A percentile compares a stretch with the other conserved stretches of the same genome.
phyloP scores from a whole-genome alignment of 2,329 filamentous ascomycete genomes.

The Diplocarpon rosae region DNA sequence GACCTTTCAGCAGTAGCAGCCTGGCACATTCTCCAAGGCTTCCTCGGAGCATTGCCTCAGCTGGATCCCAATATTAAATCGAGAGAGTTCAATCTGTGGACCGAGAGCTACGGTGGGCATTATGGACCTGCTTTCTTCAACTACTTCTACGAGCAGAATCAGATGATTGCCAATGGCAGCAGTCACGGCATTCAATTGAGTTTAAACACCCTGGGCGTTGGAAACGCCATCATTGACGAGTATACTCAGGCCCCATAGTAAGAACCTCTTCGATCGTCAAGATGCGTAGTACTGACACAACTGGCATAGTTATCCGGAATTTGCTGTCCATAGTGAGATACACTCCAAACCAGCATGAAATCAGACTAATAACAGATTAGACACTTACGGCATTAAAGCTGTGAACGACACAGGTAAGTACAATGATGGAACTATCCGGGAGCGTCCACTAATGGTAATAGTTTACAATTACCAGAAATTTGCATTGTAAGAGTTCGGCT shows the following conservation, averaged over 20 bases:
- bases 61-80: slow-evolving; percentile 17
- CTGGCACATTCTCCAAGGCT: slow-evolving; percentile 45
- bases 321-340: slow-evolving; percentile 33
- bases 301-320: slow-evolving; percentile 20
- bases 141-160: slow-evolving; percentile 49
- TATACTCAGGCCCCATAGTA: slow-evolving; percentile 37
- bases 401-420: slow-evolving; percentile 17
- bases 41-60: slow-evolving; percentile 37
- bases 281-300: not conserved
- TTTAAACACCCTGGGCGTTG: slow-evolving; percentile 51
- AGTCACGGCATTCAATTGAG: slow-evolving; percentile 43
- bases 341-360: not conserved
- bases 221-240: slow-evolving; percentile 58
- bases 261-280: not conserved
- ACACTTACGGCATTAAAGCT: slow-evolving; percentile 32
- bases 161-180: slow-evolving; percentile 37
- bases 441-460: not conserved
- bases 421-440: not conserved
- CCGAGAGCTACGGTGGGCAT: slow-evolving; percentile 50
- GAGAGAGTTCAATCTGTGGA: slow-evolving; percentile 43
- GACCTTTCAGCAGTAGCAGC: slow-evolving; percentile 42
- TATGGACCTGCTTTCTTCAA: slow-evolving; percentile 54
- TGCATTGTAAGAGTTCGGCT: slow-evolving; percentile 22
- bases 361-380: slow-evolving; percentile 1
- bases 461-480: slow-evolving; percentile 47